These are phyloP conservation scores for Phytophthora pini DNA, from an alignment of 352 stramenopile species.

Conservation along the genomic window DNA sequence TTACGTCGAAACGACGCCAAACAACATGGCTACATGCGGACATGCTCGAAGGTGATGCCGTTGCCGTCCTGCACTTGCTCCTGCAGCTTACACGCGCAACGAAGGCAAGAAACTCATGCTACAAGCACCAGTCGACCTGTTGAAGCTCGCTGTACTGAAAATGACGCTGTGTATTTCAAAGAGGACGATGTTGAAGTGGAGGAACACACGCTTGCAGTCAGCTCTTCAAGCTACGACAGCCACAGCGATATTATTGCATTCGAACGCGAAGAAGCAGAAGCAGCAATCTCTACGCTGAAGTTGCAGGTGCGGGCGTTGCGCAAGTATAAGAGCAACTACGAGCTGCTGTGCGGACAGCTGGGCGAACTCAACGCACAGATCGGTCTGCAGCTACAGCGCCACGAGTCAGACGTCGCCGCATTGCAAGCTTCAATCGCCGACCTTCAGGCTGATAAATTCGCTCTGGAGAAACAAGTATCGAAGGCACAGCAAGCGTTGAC, in stretches of 20 bases:
- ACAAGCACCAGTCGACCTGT: not conserved
- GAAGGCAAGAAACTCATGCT: not conserved
- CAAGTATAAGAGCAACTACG: slow-evolving; percentile 84
- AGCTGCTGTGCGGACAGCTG: slow-evolving; percentile 73
- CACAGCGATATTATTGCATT: slow-evolving; percentile 4
- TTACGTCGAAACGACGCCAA: slow-evolving; percentile 28
- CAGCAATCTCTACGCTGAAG: slow-evolving; percentile 33
- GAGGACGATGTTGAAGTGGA: slow-evolving; percentile 13
- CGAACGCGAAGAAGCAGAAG: slow-evolving; percentile 20
- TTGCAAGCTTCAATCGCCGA: slow-evolving; percentile 48
- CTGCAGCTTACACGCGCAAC: slow-evolving; percentile 7
- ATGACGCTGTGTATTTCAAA: not conserved
- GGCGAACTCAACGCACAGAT: slow-evolving; percentile 76
- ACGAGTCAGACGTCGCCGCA: slow-evolving; percentile 66
- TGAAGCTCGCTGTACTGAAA: not conserved
- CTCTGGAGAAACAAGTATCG: slow-evolving; percentile 33
- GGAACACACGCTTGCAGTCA: not conserved
- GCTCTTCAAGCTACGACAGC: slow-evolving; percentile 8
- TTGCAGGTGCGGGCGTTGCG: slow-evolving; percentile 59
- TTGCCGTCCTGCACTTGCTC: slow-evolving; percentile 14
- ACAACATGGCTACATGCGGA: slow-evolving; percentile 28
- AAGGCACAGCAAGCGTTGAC: slow-evolving; percentile 29
- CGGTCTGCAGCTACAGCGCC: slow-evolving; percentile 67
- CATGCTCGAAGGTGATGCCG: not conserved
- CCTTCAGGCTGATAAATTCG: slow-evolving; percentile 48